Base-by-base conservation (phyloP, 2,329 filamentous ascomycete genomes). In the Periconia sp. region DNA sequence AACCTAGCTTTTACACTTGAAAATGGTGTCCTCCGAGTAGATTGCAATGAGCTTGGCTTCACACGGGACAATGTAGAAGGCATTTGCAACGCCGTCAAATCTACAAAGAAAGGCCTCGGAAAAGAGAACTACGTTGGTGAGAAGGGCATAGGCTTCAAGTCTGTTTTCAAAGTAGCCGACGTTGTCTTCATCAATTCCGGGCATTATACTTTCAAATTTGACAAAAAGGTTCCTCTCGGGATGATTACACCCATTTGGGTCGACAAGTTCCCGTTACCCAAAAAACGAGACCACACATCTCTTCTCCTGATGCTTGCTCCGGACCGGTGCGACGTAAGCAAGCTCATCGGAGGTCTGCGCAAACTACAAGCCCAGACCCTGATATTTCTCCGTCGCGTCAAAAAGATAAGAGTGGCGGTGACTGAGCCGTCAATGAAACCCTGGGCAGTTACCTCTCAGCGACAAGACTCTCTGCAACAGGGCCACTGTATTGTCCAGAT, bases 131-230 rank as follows among this genome's bases (percentile, higher is more conserved):
- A 54, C 43, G 62, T 66, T 29, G 65, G 65, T 2, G 63, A 67
- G 24, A 70, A 68, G 37, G 66, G 65, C 0, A 63, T 69, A 42
- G 66, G 66, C 4, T 69, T 70, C 45, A 70, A 69, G 44, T 68
- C 65, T 3, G 63, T 70, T 7, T 70, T 70, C 50, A 66, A 57
- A 34, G 52, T 67, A 0, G 74, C 76, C 0, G 70, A 61, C 43
- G 71, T 69, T 19, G 75, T 75, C 4, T 68, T 70, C 26, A 75
- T 80, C 12, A 68, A 71, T 16, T 80, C 76, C 0, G 70, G 73
- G 0, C 13, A 47, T 18, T 76, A 72, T 43, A 72, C 71, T 0
- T 81, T 80, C 56, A 69, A 60, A 6, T 78, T 80, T 47, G 59
- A 66, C 38, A 51, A 52, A 4, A 49, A 54, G 4, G 45, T 40